Evolutionary conservation across 805 yeast genomes (phyloP), one percentile per base, ranked within the genome.

Genomic region (Spathaspora sp.): DNA sequence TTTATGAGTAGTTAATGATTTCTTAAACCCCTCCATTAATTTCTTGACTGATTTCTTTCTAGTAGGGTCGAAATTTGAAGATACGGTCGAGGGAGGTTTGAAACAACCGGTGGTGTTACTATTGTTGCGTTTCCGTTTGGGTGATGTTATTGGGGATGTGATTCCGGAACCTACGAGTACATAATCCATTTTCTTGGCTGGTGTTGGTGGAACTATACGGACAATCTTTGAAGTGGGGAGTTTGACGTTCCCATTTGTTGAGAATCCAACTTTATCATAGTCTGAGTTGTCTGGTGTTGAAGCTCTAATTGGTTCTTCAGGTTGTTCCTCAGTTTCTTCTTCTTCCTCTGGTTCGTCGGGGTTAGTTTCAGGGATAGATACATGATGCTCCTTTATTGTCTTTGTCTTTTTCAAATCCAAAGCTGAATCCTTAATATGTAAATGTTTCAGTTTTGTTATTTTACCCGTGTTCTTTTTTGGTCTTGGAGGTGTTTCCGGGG

Each of bases 151-250:
- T 12, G 48, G 50, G 9, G 49, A 23, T 4, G 29, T 17, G 8
- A 44, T 40, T 6, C 48, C 16, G 14, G 18, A 12, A 9, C 35
- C 35, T 9, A 44, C 18, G 2, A 48, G 8, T 9, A 48, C 19
- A 54, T 61, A 62, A 35, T 80, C 85, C 77, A 83, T 77, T 55
- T 80, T 83, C 61, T 79, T 85, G 8, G 81, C 82, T 0, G 89
- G 92, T 0, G 91, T 85, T 2, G 85, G 81, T 2, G 92, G 90
- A 6, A 82, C 66, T 12, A 87, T 74, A 32, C 60, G 55, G 57
- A 65, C 45, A 57, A 77, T 66, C 60, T 73, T 59, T 61, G 83
- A 61, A 54, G 77, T 62, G 39, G 83, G 89, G 62, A 85, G 59
- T 66, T 72, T 74, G 46, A 81, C 63, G 48, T 70, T 66, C 16